Evolutionary conservation across 805 yeast species (phyloP).

Genomic region (Candida jianshihensis): DNA sequence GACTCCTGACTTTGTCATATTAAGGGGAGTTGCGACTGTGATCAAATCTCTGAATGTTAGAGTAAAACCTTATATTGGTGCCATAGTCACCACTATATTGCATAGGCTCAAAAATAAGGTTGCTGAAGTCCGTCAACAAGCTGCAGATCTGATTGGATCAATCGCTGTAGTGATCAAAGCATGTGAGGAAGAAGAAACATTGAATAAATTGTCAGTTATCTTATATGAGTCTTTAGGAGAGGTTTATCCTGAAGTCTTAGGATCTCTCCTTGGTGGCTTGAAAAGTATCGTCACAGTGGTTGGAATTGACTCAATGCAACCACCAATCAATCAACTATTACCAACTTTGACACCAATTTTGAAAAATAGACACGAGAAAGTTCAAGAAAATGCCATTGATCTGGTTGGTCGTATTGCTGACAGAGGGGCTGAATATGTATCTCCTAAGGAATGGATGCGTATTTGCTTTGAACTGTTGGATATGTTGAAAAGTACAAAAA

Average conservation of each 20-base stretch:
- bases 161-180: conserved; percentile 59
- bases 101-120: conserved; percentile 67
- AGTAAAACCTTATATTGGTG: conserved; percentile 63
- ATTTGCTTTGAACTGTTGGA: conserved; percentile 87
- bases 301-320: conserved; percentile 58
- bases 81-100: conserved; percentile 64
- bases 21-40: conserved; percentile 59
- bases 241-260: conserved; percentile 88
- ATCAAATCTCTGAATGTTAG: conserved; percentile 56
- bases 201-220: conserved; percentile 65
- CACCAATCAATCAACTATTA: conserved; percentile 73
- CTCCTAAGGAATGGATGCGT: conserved; percentile 96
- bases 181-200: conserved; percentile 56
- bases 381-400: conserved; percentile 75
- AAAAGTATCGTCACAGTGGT: conserved; percentile 52
- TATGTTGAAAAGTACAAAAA: conserved; percentile 74
- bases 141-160: conserved; percentile 68
- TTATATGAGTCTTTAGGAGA: conserved; percentile 91
- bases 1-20: conserved; percentile 43
- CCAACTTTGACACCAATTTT: conserved; percentile 90
- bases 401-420: conserved; percentile 80
- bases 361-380: conserved; percentile 83
- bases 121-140: conserved; percentile 71
- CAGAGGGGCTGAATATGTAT: conserved; percentile 70
- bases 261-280: conserved; percentile 73